Evolutionary conservation across 768 basidiomycete species (phyloP).

Genomic region (Boletus bicolor): DNA sequence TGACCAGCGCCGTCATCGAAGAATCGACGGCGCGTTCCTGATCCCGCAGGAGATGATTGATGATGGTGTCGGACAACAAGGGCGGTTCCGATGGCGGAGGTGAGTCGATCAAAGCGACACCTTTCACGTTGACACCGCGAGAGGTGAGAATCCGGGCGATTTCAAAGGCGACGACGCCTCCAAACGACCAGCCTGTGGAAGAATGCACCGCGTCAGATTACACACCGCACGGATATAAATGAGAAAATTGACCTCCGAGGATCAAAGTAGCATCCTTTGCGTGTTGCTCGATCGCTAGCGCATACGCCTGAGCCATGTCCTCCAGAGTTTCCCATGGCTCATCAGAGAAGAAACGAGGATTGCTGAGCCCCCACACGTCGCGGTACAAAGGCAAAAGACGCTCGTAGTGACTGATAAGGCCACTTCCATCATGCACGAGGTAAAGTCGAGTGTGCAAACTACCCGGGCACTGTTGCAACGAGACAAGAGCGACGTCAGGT

Average conservation of each 20-base stretch:
- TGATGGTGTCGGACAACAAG: conserved; percentile 49
- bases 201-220: neutral
- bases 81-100: conserved; percentile 54
- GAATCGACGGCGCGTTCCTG: conserved; percentile 28
- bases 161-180: conserved; percentile 71
- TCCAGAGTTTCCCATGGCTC: conserved; percentile 46
- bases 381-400: conserved; percentile 46
- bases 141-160: conserved; percentile 46
- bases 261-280: conserved; percentile 39
- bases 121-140: conserved; percentile 44
- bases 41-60: conserved; percentile 44
- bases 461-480: conserved; percentile 35
- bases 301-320: conserved; percentile 55
- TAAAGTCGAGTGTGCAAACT: conserved; percentile 44
- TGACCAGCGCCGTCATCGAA: conserved; percentile 37
- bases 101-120: conserved; percentile 65
- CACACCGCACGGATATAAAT: neutral
- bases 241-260: conserved; percentile 51
- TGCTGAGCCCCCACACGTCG: conserved; percentile 57
- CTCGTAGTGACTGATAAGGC: conserved; percentile 50
- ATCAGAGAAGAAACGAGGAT: conserved; percentile 47
- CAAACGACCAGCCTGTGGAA: conserved; percentile 71
- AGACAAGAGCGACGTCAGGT: conserved; percentile 31
- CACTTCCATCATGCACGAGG: conserved; percentile 74
- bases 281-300: conserved; percentile 36